Evolutionary conservation across 345 rosid genomes (phyloP).

Genomic region (Cardamine occulta): DNA sequence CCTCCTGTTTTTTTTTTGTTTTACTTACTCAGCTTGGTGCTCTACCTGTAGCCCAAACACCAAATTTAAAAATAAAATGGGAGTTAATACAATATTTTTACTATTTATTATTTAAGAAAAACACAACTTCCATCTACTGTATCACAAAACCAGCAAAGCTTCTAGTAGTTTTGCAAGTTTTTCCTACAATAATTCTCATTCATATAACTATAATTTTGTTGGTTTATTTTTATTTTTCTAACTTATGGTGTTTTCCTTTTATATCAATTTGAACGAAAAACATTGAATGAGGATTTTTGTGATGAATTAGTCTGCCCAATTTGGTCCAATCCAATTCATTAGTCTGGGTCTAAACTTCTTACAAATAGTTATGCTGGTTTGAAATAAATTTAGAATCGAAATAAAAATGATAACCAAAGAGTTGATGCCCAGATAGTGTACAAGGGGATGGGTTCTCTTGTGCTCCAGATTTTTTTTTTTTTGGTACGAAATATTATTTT

Average conservation of each 20-base stretch:
- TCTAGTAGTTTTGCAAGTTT: neutral
- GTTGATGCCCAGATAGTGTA: too few species aligned
- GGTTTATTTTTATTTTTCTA: too few species aligned
- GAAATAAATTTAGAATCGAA: neutral
- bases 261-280: neutral
- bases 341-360: neutral
- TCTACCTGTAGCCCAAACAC: constrained; percentile 44
- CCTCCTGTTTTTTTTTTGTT: constrained; percentile 37
- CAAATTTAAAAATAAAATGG: neutral
- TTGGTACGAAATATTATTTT: too few species aligned
- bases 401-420: too few species aligned
- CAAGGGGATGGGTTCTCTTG: too few species aligned
- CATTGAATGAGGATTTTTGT: too few species aligned
- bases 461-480: too few species aligned
- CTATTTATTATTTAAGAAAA: too few species aligned
- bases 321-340: neutral
- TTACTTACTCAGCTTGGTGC: constrained; percentile 41
- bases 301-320: neutral
- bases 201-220: too few species aligned
- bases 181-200: neutral
- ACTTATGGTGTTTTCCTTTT: neutral
- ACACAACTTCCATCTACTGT: neutral
- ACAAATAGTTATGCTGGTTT: too few species aligned
- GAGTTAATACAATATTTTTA: neutral
- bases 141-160: neutral